Base-by-base conservation (phyloP, 148 eudicot genomes). In the Pouteria glomerata region DNA sequence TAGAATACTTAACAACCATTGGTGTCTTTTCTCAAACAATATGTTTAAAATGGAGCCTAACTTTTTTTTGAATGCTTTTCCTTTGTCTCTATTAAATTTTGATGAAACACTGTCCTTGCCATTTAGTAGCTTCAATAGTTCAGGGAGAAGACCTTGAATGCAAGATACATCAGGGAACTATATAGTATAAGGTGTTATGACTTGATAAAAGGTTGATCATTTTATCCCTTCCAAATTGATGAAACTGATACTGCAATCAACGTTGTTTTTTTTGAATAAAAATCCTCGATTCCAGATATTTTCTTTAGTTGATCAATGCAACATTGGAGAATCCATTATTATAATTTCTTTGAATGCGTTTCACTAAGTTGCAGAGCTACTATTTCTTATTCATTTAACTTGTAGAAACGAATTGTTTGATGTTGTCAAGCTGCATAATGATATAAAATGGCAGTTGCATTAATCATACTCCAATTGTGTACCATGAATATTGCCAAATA, bases 91-190 rank as follows among this genome's bases (percentile, higher is more conserved):
- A 5, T 64, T 26, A 14, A 33, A 24, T 41, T 34, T 1, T 47
- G 56, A 45, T 66, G 26, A 66, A 66, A 39, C 37, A 66, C 39
- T 29, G 29, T 29, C 56, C 55, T 47, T n/a, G 34, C 21, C 26
- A 14, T 47, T 66, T 47, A 29, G 56, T 66, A 64, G 42, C 68
- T 42, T 63, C 30, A 35, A 42, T 45, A 27, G 52, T 47, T 66
- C 29, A 66, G 0, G 23, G 30, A 10, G 26, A 39, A 27, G 6
- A 47, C 29, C 19, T 66, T 45, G 24, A 47, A 66, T 29, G 13
- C 48, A 47, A 47, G 33, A 19, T 16, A 5, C 34, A 27, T 47
- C 39, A 44, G 53, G 15, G 21, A 57, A 66, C 33, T 34, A 12
- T 45, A 42, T 18, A 26, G 1, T 26, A 13, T 42, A 24, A 64